Conservation (phyloP, 129 eudicot genomes). For the Saposhnikovia divaricata region DNA sequence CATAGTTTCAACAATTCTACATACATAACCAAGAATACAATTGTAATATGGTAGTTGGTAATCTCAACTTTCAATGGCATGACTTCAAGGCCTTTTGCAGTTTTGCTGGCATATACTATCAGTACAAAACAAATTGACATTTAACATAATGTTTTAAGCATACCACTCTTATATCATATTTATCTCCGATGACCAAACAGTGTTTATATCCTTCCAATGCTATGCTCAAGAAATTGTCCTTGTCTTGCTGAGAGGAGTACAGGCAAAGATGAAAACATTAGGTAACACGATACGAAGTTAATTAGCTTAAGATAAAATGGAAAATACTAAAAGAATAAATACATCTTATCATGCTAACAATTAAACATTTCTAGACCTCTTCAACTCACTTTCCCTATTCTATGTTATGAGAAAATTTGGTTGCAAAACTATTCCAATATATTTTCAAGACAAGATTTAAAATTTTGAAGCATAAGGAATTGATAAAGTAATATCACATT, state of each 20-base stretch:
- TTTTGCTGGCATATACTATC: neutral
- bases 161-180: slow-evolving; percentile 94
- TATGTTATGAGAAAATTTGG: neutral
- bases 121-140: neutral
- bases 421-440: neutral
- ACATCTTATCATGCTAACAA: neutral
- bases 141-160: slow-evolving; percentile 16
- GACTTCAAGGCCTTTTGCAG: neutral
- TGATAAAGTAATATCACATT: neutral
- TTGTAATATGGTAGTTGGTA: neutral
- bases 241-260: slow-evolving; percentile 61
- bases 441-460: neutral
- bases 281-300: neutral
- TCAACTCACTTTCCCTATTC: neutral
- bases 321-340: neutral
- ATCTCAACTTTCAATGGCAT: neutral
- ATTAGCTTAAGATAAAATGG: slow-evolving; percentile 3
- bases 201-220: slow-evolving; percentile 79
- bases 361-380: neutral
- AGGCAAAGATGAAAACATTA: slow-evolving; percentile 11
- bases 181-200: slow-evolving; percentile 79
- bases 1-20: neutral
- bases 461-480: neutral
- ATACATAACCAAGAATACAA: neutral
- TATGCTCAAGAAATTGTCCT: slow-evolving; percentile 75